Evolutionary conservation across 192 early-diverging fungal species (phyloP).

Genomic region (Entomortierella lignicola): DNA sequence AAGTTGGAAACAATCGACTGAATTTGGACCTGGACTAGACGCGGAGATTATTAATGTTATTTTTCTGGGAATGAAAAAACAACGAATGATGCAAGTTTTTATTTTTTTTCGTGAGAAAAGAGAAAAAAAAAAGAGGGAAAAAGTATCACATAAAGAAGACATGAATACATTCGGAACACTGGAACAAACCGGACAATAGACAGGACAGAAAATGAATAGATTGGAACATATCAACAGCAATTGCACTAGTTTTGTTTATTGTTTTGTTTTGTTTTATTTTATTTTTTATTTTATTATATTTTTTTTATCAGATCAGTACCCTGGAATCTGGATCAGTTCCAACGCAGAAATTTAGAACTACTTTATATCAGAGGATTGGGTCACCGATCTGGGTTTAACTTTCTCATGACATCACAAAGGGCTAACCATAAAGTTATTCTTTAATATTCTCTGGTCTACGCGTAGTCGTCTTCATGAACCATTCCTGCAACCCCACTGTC

Average conservation of each 20-base stretch:
- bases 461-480: constrained; percentile 62
- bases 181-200: background rate
- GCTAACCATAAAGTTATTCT: background rate
- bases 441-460: background rate
- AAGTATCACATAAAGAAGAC: background rate
- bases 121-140: too few species aligned
- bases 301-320: constrained; percentile 48
- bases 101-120: too few species aligned
- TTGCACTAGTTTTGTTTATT: too few species aligned
- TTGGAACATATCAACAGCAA: background rate
- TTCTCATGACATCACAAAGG: background rate
- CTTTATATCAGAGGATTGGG: background rate
- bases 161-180: too few species aligned
- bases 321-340: too few species aligned
- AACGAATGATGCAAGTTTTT: too few species aligned
- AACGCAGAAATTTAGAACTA: background rate
- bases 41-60: too few species aligned
- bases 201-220: background rate
- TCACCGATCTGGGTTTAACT: background rate
- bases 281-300: constrained; percentile 12
- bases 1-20: too few species aligned
- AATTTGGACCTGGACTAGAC: too few species aligned
- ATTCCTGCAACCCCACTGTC: constrained; percentile 61
- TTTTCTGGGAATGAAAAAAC: too few species aligned
- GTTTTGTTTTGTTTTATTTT: background rate